Base-by-base conservation (phyloP, 2,329 filamentous ascomycete genomes). In the Venturiaceae sp. region DNA sequence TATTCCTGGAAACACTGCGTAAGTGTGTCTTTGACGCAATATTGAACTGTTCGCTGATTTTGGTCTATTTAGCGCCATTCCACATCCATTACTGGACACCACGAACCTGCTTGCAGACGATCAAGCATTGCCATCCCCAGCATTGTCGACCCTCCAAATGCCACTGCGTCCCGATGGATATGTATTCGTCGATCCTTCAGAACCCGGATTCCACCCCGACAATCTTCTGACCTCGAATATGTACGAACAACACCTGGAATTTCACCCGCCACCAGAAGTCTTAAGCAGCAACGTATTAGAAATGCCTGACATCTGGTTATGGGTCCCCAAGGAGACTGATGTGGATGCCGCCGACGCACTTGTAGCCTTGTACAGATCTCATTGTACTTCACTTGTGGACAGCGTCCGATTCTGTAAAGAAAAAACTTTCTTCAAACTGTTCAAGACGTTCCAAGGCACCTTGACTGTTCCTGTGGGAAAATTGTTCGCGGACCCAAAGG, bases 401-500 rank as follows among this genome's bases (percentile, higher is more conserved):
- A 92, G 90, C 65, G 91, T 99, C 62, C 88, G 94, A 32, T 97
- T 90, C 71, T 96, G 92, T 79, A 95, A 94, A 68, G 90, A 96
- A 72, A 95, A 96, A 74, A 92, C 91, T 6, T 95, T 99, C 71
- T 95, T 96, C 70, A 90, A 95, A 64, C 82, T 96, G 16, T 96
- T 95, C 70, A 92, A 88, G 5, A 94, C 92, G 1, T 97, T 99
- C 71, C 90, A 96, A 67, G 94, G 94, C 58, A 97, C 92, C 1
- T 82, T 99, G 66, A 99, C 94, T 0, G 95, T 96, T 72, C 94
- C 94, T 5, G 92, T 97, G 3, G 91, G 96, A 71, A 96, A 95
- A 71, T 76, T 99, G 2, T 87, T 99, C 66, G 85, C 85, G 14
- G 84, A 95, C 66, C 84, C 87, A 2, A 85, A 85, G 58, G 77